A percentile compares a stretch with the other conserved stretches of the same genome.
phyloP scores from a whole-genome alignment of 208 protist species.

The Phytomonas sp. region DNA sequence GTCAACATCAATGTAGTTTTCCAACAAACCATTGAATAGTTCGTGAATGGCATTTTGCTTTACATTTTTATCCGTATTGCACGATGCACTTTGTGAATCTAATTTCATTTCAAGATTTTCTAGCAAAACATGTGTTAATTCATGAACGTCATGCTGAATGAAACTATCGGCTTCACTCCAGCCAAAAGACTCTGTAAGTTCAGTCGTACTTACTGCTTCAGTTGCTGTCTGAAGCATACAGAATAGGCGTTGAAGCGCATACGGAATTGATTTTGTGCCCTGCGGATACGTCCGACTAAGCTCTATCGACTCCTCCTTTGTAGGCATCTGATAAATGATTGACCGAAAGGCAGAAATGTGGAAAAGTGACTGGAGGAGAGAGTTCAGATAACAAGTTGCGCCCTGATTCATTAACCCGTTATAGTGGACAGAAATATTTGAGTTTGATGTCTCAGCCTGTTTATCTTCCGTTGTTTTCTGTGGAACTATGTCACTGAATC shows the following conservation, averaged over 20 bases:
- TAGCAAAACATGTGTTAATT: constrained; percentile 77
- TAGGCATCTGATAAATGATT: constrained; percentile 88
- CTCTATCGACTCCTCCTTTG: constrained; percentile 59
- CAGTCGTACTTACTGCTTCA: constrained; percentile 66
- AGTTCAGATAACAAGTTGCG: constrained; percentile 91
- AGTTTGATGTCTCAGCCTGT: constrained; percentile 10
- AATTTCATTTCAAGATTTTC: constrained; percentile 84
- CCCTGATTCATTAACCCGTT: constrained; percentile 89
- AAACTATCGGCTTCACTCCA: constrained; percentile 87
- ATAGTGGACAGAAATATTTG: constrained; percentile 22
- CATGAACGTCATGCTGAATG: constrained; percentile 90
- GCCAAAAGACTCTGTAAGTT: constrained; percentile 90
- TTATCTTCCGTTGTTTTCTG: constrained; percentile 8
- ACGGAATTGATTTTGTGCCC: constrained; percentile 58
- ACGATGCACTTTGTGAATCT: constrained; percentile 17
- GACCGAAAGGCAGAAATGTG: constrained; percentile 81
- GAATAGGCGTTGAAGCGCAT: constrained; percentile 86
- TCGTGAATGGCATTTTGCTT: constrained; percentile 62
- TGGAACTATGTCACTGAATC: constrained; percentile 2
- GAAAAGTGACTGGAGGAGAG: constrained; percentile 85
- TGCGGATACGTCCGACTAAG: constrained; percentile 9
- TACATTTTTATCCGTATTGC: neutral
- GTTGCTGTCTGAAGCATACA: constrained; percentile 70
- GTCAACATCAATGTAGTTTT: constrained; percentile 82
- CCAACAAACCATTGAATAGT: constrained; percentile 64